Conservation (phyloP, 805 yeast species). For the Sungouiozyma intestinalis region DNA sequence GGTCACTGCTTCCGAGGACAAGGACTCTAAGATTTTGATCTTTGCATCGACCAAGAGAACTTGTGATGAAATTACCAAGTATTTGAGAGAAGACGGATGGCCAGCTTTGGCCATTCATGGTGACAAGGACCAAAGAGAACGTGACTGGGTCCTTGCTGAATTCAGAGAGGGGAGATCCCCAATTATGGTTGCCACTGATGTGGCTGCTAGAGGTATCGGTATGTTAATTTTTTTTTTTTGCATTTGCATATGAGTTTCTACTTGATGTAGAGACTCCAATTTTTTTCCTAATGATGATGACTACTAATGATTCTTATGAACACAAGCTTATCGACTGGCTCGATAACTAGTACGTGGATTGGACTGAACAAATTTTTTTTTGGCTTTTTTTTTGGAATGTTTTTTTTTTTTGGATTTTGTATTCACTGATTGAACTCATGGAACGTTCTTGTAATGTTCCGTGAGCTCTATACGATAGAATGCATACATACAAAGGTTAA, state of each 20-base stretch:
- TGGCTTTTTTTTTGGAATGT: conserved; percentile 8
- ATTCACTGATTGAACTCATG: conserved; percentile 4
- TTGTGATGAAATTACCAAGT: conserved; percentile 90
- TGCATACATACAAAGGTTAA: background rate
- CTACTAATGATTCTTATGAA: background rate
- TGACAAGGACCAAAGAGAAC: conserved; percentile 94
- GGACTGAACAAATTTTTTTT: conserved; percentile 2
- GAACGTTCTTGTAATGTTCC: background rate
- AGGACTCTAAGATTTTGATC: conserved; percentile 68
- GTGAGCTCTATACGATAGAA: background rate
- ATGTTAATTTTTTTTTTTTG: conserved; percentile 36
- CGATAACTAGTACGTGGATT: background rate
- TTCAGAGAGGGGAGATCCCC: conserved; percentile 90
- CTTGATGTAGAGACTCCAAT: background rate
- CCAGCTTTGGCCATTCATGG: conserved; percentile 98
- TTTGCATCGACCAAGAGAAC: conserved; percentile 97
- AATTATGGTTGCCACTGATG: conserved; percentile 98
- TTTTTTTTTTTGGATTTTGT: conserved; percentile 6
- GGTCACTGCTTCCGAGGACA: conserved; percentile 63
- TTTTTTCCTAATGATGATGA: background rate
- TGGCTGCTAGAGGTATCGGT: conserved; percentile 99
- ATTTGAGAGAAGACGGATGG: conserved; percentile 94
- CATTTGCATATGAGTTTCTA: conserved; percentile 3
- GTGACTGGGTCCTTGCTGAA: conserved; percentile 96
- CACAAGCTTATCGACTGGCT: background rate